Evolutionary conservation across 2,329 filamentous ascomycete genomes (phyloP), one percentile per base, ranked within the genome.

Genomic region (Zymoseptoria crescenta): DNA sequence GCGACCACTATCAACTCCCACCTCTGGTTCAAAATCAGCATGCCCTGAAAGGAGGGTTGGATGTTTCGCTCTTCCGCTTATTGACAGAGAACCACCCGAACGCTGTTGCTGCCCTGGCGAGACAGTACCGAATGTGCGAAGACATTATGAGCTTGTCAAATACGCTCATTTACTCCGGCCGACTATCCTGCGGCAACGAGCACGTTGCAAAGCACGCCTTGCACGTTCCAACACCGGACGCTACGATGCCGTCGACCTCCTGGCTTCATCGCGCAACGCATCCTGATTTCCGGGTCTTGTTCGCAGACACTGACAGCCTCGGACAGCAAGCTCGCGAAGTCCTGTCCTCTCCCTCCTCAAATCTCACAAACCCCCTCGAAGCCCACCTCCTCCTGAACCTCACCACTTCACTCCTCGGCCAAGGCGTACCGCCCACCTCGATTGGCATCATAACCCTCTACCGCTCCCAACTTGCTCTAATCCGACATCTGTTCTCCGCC

Each of bases 361-460:
- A 92, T 54, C 94, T 96, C 61, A 87, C 94, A 61, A 99, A 99
- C 72, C 81, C 85, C 0, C 81, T 85, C n/a, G 94, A 99, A 77
- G 89, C 88, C 1, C 82, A 81, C 1, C 79, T 96, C 19, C 85
- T 89, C 16, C 82, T 84, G 0, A 89, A 96, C 69, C 82, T 97
- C 10, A 91, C 96, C 19, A 83, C 91, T 61, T 81, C 85, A 0
- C 82, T 99, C 2, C 80, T 97, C 54, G 82, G 83, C 0, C 82
- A 85, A 1, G 94, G 94, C 27, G 82, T 97, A 0, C 78, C 88
- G 0, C 81, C 88, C 0, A 77, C 78, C 0, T 88, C 93, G 56
- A 91, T 99, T 58, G 94, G 94, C 52, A 88, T 99, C 65, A 96
- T 99, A 77, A 96, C 94, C 16, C 91, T 96, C 74, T 99, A 99